These are phyloP conservation scores for Ganoderma sinense DNA, from an alignment of 1,284 basidiomycete species.

Conservation along the genomic window DNA sequence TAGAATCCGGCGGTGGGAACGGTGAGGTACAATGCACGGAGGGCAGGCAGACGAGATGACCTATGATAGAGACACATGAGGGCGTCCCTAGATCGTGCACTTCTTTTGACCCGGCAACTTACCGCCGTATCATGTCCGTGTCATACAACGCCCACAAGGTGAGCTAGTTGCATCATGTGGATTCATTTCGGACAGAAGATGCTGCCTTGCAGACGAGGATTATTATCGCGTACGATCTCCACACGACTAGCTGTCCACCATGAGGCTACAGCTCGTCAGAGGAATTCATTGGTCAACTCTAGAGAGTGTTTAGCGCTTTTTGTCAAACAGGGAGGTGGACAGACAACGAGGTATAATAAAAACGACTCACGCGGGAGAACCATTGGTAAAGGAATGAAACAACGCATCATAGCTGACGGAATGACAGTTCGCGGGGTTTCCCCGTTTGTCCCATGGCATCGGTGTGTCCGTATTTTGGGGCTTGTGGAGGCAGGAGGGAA, in stretches of 20 bases:
- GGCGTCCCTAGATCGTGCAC: conserved; percentile 11
- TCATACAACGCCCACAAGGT: conserved; percentile 4
- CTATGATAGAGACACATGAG: conserved; percentile 25
- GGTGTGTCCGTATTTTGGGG: neutral
- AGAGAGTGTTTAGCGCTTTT: too few species aligned
- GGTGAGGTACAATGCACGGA: neutral
- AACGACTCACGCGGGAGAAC: neutral
- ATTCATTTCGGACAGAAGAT: conserved; percentile 9
- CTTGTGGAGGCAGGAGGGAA: neutral
- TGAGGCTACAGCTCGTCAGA: neutral
- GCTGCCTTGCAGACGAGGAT: conserved; percentile 1
- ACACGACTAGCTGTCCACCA: neutral
- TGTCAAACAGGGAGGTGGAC: neutral
- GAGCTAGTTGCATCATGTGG: neutral
- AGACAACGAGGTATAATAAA: neutral
- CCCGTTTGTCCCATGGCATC: neutral
- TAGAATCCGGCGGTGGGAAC: conserved; percentile 23
- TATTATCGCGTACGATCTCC: neutral
- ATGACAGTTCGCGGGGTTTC: neutral
- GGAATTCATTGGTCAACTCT: neutral
- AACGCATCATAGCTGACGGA: neutral
- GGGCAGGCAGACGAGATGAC: conserved; percentile 15
- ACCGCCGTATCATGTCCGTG: conserved; percentile 10
- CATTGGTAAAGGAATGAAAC: neutral
- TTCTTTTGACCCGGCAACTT: conserved; percentile 11